Conservation (phyloP, 345 rosid genomes). For the Melastoma malabathricum region DNA sequence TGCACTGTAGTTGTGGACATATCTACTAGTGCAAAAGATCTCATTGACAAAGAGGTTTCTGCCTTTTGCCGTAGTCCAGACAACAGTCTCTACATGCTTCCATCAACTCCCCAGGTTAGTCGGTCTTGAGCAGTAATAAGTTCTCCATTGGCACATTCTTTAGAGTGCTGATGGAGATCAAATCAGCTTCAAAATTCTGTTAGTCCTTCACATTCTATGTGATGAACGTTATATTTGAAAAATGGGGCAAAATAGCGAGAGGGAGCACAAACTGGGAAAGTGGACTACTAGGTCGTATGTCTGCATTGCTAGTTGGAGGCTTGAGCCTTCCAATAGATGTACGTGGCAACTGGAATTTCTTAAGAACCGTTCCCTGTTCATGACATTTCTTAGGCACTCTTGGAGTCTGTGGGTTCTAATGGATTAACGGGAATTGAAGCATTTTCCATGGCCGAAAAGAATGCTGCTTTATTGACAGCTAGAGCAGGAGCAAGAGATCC, state of each 20-base stretch:
- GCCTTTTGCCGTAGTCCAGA: slow-evolving; percentile 82
- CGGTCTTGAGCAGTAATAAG: not conserved
- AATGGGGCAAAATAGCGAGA: no score
- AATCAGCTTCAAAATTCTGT: not conserved
- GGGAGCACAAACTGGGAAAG: no score
- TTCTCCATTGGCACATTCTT: not conserved
- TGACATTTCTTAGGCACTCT: slow-evolving; percentile 54
- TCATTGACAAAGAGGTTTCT: slow-evolving; percentile 64
- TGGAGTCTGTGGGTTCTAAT: slow-evolving; percentile 77
- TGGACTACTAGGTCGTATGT: no score
- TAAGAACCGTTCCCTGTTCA: slow-evolving; percentile 5
- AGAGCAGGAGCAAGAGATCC: slow-evolving; percentile 99
- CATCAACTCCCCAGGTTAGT: slow-evolving; percentile 82
- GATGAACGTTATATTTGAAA: no score
- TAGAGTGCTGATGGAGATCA: not conserved
- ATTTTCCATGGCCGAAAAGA: slow-evolving; percentile 79
- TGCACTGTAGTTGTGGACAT: slow-evolving; percentile 54
- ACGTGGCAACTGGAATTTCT: no score
- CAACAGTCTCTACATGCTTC: slow-evolving; percentile 80
- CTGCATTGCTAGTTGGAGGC: no score
- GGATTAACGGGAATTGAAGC: slow-evolving; percentile 92
- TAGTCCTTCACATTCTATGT: no score
- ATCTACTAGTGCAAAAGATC: slow-evolving; percentile 69
- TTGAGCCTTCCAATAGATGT: no score
- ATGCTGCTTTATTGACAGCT: slow-evolving; percentile 83